Base-by-base conservation (phyloP, 1,284 basidiomycete species). In the Puccinia novopanici region DNA sequence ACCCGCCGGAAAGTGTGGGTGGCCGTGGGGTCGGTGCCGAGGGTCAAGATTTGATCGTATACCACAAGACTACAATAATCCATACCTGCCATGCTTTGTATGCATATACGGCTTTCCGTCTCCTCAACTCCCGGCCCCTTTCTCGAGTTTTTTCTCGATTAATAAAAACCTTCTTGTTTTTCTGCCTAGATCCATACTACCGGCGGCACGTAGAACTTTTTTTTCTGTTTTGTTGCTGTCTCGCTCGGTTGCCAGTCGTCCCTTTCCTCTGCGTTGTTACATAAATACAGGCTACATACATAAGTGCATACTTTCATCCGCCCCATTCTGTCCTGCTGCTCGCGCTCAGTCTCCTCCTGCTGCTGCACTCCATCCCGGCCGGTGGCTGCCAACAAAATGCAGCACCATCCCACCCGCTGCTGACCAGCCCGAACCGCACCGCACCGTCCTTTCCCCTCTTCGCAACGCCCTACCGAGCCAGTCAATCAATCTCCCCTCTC, bases 381-480 rank as follows among this genome's bases (percentile, higher is more conserved):
- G 71, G 71, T 73, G 71, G 71, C 71, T 73, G 71, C 52, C 71
- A 34, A 37, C 71, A 34, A 63, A 73, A 54, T 42, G n/a, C 15
- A 54, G 40, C 55, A 59, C 27, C 72, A 57, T 59, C 57, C 72
- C 70, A 74, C 72, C 55, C 72, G 72, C 72, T 74, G 68, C 0
- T 71, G 22, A 40, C 68, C 52, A 52, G 52, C 27, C 55, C 72
- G 54, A 40, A 15, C 72, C 55, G 72, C 50, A 74, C 55, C 72
- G 55, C 50, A 74, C 72, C 72, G 72, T 74, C 19, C 57, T 42
- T 74, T 45, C 50, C 54, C 72, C 72, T 74, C 72, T 59, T 74
- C 34, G 72, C 72, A 74, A 74, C 72, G 72, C 55, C 57, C 72
- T 55, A 74, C 72, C 71, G 71, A 74, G 54, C 71, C 50, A 73